Conservation (phyloP, 441 rosid species). For the Omphalea diandra region DNA sequence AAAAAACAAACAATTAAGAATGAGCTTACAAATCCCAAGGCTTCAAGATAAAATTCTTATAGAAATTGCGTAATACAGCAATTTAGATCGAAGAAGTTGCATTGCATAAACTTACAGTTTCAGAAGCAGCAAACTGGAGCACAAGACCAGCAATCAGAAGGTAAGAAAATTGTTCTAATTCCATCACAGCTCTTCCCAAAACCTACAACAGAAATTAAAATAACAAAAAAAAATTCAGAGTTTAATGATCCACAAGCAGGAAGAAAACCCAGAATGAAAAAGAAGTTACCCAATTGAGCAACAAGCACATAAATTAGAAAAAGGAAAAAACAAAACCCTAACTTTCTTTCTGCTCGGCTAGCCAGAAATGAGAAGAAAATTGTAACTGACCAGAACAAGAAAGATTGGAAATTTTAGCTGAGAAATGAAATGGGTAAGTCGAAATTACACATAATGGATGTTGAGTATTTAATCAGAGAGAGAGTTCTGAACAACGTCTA, state of each 20-base stretch:
- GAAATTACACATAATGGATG: background rate
- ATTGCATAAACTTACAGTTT: slow-evolving; percentile 47
- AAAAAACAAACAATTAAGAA: slow-evolving; percentile 21
- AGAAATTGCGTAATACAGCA: slow-evolving; percentile 14
- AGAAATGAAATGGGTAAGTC: slow-evolving; percentile 1
- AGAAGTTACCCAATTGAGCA: slow-evolving; percentile 12
- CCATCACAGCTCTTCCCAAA: slow-evolving; percentile 35
- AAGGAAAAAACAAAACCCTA: slow-evolving; percentile 9
- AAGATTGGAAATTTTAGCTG: slow-evolving; percentile 9
- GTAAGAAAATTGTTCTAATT: slow-evolving; percentile 34
- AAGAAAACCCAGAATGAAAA: background rate
- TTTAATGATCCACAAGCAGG: background rate
- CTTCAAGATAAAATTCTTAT: slow-evolving; percentile 17
- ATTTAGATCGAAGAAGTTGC: background rate
- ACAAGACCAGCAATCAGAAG: slow-evolving; percentile 33
- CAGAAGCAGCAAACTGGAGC: slow-evolving; percentile 33
- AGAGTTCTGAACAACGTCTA: background rate
- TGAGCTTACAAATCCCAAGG: slow-evolving; percentile 13
- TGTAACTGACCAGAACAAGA: background rate
- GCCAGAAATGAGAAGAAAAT: background rate
- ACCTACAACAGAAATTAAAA: slow-evolving; percentile 15
- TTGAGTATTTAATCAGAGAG: background rate
- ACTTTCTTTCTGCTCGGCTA: slow-evolving; percentile 9
- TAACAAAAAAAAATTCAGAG: background rate
- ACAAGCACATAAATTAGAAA: background rate